A percentile compares a stretch with the other conserved stretches of the same genome.
These are phyloP conservation scores for Aegilops tauschii DNA, from an alignment of 176 grass and related monocot species.

Conservation along the genomic window DNA sequence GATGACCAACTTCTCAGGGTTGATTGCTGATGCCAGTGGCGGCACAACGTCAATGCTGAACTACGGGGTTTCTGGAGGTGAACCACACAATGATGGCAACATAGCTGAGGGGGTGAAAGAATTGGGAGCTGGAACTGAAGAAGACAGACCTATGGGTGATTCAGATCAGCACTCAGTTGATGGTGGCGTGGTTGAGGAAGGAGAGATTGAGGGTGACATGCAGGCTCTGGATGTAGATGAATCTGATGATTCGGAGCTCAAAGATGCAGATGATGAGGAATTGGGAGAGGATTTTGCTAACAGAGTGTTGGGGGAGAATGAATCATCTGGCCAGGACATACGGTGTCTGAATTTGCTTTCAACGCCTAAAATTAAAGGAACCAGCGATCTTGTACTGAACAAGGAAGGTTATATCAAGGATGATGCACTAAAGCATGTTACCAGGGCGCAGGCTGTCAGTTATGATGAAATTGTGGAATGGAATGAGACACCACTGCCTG, in stretches of 20 bases:
- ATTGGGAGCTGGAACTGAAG: slow-evolving; percentile 9
- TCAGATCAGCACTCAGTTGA: slow-evolving; percentile 12
- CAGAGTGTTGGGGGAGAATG: slow-evolving; percentile 22
- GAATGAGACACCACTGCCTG: slow-evolving; percentile 28
- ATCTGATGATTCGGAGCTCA: slow-evolving; percentile 22
- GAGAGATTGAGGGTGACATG: slow-evolving; percentile 77
- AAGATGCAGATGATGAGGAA: slow-evolving; percentile 43
- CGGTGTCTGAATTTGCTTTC: neutral
- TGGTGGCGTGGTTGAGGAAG: slow-evolving; percentile 64
- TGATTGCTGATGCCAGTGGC: slow-evolving; percentile 37
- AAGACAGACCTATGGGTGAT: neutral
- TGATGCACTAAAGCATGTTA: slow-evolving; percentile 16
- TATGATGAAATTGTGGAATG: slow-evolving; percentile 45
- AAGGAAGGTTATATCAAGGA: neutral
- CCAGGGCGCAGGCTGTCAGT: slow-evolving; percentile 30
- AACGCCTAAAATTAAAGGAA: slow-evolving; percentile 23
- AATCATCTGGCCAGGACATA: neutral
- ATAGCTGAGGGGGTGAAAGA: slow-evolving; percentile 28
- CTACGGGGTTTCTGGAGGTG: neutral
- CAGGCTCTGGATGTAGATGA: slow-evolving; percentile 42
- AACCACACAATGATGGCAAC: slow-evolving; percentile 18
- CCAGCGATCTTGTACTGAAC: slow-evolving; percentile 4
- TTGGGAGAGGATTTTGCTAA: slow-evolving; percentile 21
- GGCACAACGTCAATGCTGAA: neutral
- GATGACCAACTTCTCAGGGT: slow-evolving; percentile 50